These are phyloP conservation scores for Penicillium samsonianum DNA, from an alignment of 495 filamentous ascomycete genomes.

Conservation along the genomic window DNA sequence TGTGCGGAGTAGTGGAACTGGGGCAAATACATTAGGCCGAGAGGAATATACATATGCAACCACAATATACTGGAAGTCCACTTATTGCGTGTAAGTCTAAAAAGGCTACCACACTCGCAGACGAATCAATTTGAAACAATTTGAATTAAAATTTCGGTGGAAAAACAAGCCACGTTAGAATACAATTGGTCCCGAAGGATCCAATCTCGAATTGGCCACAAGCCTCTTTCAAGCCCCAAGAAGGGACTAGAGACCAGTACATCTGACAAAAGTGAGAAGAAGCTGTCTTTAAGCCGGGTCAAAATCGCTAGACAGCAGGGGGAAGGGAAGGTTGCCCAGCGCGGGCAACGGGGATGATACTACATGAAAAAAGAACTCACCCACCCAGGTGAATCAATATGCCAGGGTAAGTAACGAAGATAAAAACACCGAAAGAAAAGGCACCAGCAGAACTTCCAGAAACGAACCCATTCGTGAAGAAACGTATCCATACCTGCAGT, in stretches of 20 bases:
- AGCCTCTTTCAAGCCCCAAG: not conserved
- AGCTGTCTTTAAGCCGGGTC: slow-evolving; percentile 7
- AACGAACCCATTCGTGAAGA: slow-evolving; percentile 19
- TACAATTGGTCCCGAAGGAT: slow-evolving; percentile 21
- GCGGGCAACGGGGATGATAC: slow-evolving; percentile 31
- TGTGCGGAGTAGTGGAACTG: too few species aligned
- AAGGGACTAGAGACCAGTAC: not conserved
- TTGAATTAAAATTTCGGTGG: slow-evolving; percentile 16
- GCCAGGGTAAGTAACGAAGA: slow-evolving; percentile 13
- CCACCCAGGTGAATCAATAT: slow-evolving; percentile 26
- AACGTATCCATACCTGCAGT: slow-evolving; percentile 10
- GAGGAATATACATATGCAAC: too few species aligned
- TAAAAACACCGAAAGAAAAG: slow-evolving; percentile 8
- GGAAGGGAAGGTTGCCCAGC: slow-evolving; percentile 18
- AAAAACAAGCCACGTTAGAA: slow-evolving; percentile 17
- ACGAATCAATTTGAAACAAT: not conserved
- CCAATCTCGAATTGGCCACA: slow-evolving; percentile 14
- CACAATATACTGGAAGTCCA: not conserved
- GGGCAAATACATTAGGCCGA: too few species aligned
- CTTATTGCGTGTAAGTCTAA: not conserved
- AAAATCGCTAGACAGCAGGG: slow-evolving; percentile 36
- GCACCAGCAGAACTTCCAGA: slow-evolving; percentile 7
- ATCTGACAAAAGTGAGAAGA: not conserved
- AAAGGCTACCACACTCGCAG: not conserved
- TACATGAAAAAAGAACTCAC: slow-evolving; percentile 32